Percentiles rank a stretch among this genome's conserved stretches.
Conservation (phyloP, 2,329 filamentous ascomycete species). For the Pseudopyrenochaeta lycopersici region DNA sequence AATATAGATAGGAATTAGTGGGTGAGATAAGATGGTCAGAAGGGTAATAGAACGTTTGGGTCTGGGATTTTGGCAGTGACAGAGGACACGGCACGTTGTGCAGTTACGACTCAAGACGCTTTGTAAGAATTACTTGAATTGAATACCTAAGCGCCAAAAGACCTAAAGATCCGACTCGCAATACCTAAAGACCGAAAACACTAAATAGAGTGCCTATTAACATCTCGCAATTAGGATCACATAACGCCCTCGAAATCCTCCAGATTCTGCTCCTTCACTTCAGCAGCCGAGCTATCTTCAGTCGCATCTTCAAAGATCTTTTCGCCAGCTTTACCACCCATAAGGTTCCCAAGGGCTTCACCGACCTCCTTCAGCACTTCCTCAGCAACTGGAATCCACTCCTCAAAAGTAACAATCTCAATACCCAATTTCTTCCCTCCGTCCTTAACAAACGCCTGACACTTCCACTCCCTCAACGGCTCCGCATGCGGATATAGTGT, state of each 20-base stretch:
- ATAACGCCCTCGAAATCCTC: conserved; percentile 34
- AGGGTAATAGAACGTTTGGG: too few relatives aligned
- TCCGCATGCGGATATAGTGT: conserved; percentile 63
- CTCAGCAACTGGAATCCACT: conserved; percentile 62
- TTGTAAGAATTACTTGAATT: too few relatives aligned
- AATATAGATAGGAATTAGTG: too few relatives aligned
- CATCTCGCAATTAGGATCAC: conserved; percentile 7
- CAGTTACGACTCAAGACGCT: not conserved
- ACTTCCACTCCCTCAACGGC: conserved; percentile 61
- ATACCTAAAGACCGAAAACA: not conserved
- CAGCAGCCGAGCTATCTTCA: not conserved
- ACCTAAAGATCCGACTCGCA: too few relatives aligned
- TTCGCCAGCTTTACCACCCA: conserved; percentile 23
- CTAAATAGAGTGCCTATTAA: too few relatives aligned
- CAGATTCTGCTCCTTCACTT: conserved; percentile 13
- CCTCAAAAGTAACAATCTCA: conserved; percentile 68
- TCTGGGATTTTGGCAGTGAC: too few relatives aligned
- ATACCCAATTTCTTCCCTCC: conserved; percentile 62
- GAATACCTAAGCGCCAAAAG: too few relatives aligned
- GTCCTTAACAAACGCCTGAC: conserved; percentile 65
- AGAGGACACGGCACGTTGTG: not conserved
- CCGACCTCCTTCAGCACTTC: conserved; percentile 59
- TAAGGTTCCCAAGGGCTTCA: conserved; percentile 33
- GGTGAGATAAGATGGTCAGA: too few relatives aligned
- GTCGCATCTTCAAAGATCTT: conserved; percentile 25